Evolutionary conservation across 129 eudicot genomes (phyloP), one percentile per base, ranked within the genome.

Genomic region (Flaveria ramosissima): DNA sequence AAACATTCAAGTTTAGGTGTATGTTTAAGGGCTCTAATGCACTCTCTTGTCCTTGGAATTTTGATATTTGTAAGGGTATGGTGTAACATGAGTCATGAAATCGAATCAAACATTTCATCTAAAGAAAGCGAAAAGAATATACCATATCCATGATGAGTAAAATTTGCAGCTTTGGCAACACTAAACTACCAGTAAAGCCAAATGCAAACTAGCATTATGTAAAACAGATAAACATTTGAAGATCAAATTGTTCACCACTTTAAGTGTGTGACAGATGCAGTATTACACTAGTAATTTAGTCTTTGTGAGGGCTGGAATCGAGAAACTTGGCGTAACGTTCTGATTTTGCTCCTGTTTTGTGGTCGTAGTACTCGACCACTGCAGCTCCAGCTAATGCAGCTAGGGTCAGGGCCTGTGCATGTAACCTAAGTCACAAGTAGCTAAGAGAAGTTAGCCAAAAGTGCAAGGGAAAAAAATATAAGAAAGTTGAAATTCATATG

Each of bases 371-470:
- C 87, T 92, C 98, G 0, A 92, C 94, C 39, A 81, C 87, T 2
- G 92, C 98, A 30, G 96, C 98, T 74, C 98, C 98, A 51, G 85
- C 98, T 73, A 92, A 81, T 63, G 96, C 98, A 60, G 96, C 96
- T 61, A 92, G 79, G 1, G 98, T 92, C 21, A 92, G 92, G 9
- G 98, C 98, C 84, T 92, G 98, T 16, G 98, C 98, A 45, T 92
- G 98, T 87, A 92, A 83, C 90, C 98, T 92, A 82, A 73, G 60
- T 66, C 71, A 32, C 75, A 65, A 53, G 9, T 15, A 23, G 24
- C 57, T 8, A 45, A 45, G 12, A 45, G 15, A 71, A 74, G 64
- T 75, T 30, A 47, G 72, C 60, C 48, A 46, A 36, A 72, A 55
- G 24, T 21, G 36, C 1, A 76, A 76, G 16, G 16, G 9, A 50